Evolutionary conservation across 140 eudicot species (phyloP), one percentile per base, ranked within the genome.

Genomic region (Ambrosia hybrid): DNA sequence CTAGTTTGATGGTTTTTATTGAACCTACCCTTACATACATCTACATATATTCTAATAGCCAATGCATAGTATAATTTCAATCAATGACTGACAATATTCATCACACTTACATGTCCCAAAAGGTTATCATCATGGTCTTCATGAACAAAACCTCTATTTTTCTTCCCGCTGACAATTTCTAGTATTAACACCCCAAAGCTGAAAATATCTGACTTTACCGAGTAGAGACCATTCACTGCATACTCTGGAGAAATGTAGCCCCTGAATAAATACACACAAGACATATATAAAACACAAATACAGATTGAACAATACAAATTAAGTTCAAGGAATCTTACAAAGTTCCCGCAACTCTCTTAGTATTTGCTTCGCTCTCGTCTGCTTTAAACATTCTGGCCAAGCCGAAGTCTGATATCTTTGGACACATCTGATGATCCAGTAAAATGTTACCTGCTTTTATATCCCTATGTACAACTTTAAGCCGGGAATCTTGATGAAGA

Each of bases 211-310:
- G 68, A 63, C 51, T 63, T 63, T 38, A 37, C 11, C 0, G 68
- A 63, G 68, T 5, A 63, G 6, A 13, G 33, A 38, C 68, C 68
- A 13, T 63, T 38, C 5, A 7, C 3, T 14, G 68, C 68, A 37
- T 63, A 63, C 68, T 63, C 68, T 2, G 68, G 68, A 63, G 68
- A 39, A n/a, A 63, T 63, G 68, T 63, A 63, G 6, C 68, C 68
- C 68, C 68, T 63, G 33, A 63, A 63, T 63, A 12, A 62, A 62
- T 36, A 63, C 13, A 8, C 12, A 14, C 33, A 36, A 37, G 9
- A 36, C 39, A 61, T 6, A 63, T 63, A 63, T 63, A 37, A 37
- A 37, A 63, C n/a, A 37, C 0, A 6, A 63, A 63, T 37, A 63
- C n/a, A 5, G 6, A 6, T 0, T 38, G 3, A 5, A 63, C 33